phyloP scores from a whole-genome alignment of 148 eudicot species.

The Silene latifolia region DNA sequence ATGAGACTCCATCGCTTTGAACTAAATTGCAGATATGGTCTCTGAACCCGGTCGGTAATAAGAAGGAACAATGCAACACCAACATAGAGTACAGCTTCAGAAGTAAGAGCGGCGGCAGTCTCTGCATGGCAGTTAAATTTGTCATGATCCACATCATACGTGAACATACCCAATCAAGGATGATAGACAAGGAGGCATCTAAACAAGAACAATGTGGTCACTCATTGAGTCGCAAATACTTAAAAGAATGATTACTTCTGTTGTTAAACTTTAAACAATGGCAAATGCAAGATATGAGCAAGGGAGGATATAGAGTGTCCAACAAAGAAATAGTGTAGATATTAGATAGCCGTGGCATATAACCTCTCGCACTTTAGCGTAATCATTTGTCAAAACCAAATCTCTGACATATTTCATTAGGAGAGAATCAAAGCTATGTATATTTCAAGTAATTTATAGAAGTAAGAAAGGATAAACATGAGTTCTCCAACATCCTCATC shows the following conservation, averaged over 20 bases:
- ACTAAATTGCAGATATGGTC: slow-evolving; percentile 67
- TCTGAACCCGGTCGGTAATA: slow-evolving; percentile 62
- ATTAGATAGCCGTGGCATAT: neutral
- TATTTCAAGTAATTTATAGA: neutral
- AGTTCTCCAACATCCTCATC: neutral
- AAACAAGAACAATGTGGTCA: neutral
- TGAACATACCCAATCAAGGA: neutral
- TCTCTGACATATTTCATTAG: neutral
- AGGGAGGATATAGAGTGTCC: too few relatives aligned
- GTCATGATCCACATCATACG: neutral
- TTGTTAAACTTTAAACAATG: neutral
- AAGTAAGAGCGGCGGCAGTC: slow-evolving; percentile 44
- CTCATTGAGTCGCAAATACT: too few relatives aligned
- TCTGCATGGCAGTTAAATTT: slow-evolving; percentile 44
- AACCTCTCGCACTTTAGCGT: neutral
- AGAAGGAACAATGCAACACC: slow-evolving; percentile 60
- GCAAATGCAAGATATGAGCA: neutral
- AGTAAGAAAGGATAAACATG: neutral
- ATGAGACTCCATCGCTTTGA: slow-evolving; percentile 68
- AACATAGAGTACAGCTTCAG: slow-evolving; percentile 60
- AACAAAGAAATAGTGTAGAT: neutral
- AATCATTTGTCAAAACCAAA: neutral
- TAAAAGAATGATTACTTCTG: neutral
- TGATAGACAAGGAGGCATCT: neutral
- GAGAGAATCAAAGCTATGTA: neutral